These are phyloP conservation scores for Agaricus bisporus DNA, from an alignment of 768 basidiomycete species.

Conservation along the genomic window DNA sequence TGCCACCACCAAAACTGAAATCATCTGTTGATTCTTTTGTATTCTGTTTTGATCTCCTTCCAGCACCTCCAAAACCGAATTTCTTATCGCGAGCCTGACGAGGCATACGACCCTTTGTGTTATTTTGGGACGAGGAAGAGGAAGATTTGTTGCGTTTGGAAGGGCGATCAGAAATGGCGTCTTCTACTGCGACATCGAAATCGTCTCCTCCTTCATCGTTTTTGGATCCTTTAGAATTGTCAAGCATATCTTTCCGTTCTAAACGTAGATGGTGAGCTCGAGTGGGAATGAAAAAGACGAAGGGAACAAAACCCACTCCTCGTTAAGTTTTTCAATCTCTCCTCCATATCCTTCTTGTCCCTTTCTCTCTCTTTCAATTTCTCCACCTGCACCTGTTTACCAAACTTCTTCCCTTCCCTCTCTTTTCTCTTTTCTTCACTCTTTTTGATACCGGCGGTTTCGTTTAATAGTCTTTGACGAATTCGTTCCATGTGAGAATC, in stretches of 20 bases:
- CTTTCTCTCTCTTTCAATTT: constrained; percentile 86
- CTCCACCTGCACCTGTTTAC: constrained; percentile 95
- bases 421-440: constrained; percentile 88
- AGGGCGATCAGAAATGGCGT: constrained; percentile 74
- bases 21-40: constrained; percentile 75
- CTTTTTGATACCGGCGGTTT: constrained; percentile 82
- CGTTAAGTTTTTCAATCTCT: constrained; percentile 80
- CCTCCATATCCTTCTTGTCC: constrained; percentile 89
- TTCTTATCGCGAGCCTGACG: constrained; percentile 69
- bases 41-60: constrained; percentile 72
- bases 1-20: constrained; percentile 43
- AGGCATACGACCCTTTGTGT: constrained; percentile 27
- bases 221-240: constrained; percentile 20
- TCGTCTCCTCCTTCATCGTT: constrained; percentile 42
- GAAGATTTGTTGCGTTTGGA: constrained; percentile 42
- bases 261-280: background rate
- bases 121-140: constrained; percentile 27
- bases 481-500: constrained; percentile 98
- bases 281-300: background rate
- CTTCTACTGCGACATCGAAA: constrained; percentile 89
- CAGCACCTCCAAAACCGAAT: constrained; percentile 74
- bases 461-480: constrained; percentile 84
- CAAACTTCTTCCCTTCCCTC: constrained; percentile 95
- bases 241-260: constrained; percentile 85
- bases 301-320: constrained; percentile 56